Percentiles rank a stretch among this genome's conserved stretches.
Evolutionary conservation across 129 eudicot species (phyloP).

Genomic region (Helichrysum umbraculigerum): DNA sequence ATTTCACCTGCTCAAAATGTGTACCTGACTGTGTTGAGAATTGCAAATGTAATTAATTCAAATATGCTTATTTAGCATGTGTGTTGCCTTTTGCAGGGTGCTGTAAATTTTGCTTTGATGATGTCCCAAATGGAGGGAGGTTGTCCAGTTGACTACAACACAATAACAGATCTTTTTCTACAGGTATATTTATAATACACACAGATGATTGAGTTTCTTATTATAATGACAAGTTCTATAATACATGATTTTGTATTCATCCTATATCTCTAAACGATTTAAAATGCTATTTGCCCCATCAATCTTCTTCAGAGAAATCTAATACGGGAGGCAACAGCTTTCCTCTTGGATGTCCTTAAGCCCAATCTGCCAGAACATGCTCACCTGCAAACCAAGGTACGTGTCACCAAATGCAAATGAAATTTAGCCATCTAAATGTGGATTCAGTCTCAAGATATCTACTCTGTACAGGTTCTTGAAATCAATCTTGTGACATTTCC

Average conservation of each 20-base stretch:
- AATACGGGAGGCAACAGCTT: constrained; percentile 99
- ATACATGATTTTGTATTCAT: constrained; percentile 4
- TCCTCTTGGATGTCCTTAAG: constrained; percentile 91
- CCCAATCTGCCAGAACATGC: constrained; percentile 92
- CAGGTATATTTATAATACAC: constrained; percentile 50
- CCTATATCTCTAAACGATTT: background rate
- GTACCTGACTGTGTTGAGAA: background rate
- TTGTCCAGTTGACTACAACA: constrained; percentile 95
- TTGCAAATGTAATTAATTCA: background rate
- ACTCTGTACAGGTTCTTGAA: constrained; percentile 72
- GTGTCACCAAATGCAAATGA: constrained; percentile 10
- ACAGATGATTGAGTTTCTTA: background rate
- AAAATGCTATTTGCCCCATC: background rate
- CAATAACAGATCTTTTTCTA: constrained; percentile 97
- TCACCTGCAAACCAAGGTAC: constrained; percentile 83
- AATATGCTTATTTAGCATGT: background rate
- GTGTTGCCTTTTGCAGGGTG: constrained; percentile 59
- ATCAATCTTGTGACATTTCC: constrained; percentile 98
- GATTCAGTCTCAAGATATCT: constrained; percentile 10
- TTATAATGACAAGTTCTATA: background rate
- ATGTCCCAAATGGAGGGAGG: constrained; percentile 99
- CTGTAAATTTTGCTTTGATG: constrained; percentile 98
- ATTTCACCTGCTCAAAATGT: background rate
- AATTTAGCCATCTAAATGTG: constrained; percentile 1
- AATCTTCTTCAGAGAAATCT: constrained; percentile 71